Evolutionary conservation across 164 flowering plant species (phyloP), one percentile per base, ranked within the genome.

Genomic region (Nelumbo lutea): DNA sequence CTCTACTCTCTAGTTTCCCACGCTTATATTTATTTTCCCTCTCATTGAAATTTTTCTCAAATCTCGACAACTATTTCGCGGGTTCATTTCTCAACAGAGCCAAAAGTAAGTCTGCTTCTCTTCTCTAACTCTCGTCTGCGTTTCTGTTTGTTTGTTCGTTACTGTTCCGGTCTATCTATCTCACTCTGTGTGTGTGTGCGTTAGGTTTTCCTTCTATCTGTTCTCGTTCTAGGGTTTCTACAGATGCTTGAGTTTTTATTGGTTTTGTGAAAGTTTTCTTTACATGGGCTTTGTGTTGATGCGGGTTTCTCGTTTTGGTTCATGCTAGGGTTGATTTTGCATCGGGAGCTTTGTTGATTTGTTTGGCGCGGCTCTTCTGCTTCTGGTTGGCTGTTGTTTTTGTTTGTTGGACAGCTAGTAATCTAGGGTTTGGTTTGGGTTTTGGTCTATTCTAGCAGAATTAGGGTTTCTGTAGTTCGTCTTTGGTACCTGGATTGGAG

Each of bases 381-480:
- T 66, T 51, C 6, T 66, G 9, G 45, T 6, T 53, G 1, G 55
- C 8, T 6, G 40, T 64, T 42, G 4, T 42, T 4, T 39, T 52
- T 66, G 42, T 40, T 65, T 65, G 5, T 40, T 39, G 55, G 41
- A 14, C 9, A 10, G 44, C 14, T 65, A 45, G 6, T 58, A 66
- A 41, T 53, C 45, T 55, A 50, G 59, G 58, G 60, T 53, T 66
- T 66, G 59, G 13, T 5, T 40, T 66, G 38, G 8, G 13, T 43
- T 66, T 65, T 53, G 9, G 40, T 42, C 5, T 51, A 6, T 13
- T 39, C 39, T 13, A 43, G 43, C 45, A 41, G n/a, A 66, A 66
- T 51, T 66, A 66, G 59, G 68, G 60, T 53, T 66, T 65, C 4
- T 52, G 44, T 48, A 10, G 10, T 41, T 45, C 40, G 9, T 53